Evolutionary conservation across 169 alveolate species (phyloP).

Genomic region (Sarcocystis neurona): DNA sequence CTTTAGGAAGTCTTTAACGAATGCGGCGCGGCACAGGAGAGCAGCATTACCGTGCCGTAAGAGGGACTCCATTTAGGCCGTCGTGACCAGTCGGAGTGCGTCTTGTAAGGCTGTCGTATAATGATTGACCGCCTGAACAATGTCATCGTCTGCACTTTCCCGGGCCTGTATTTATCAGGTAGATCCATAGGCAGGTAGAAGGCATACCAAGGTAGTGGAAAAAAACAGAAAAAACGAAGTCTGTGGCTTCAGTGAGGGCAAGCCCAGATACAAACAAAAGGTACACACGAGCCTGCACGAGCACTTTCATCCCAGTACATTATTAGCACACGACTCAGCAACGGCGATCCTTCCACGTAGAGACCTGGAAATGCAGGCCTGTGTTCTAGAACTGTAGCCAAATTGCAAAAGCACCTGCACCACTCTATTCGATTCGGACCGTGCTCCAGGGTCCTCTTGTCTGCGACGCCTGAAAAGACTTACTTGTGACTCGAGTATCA

Average conservation of each 20-base stretch:
- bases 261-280: too few species aligned
- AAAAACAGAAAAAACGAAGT: neutral
- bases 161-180: slow-evolving; percentile 73
- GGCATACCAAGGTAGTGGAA: neutral
- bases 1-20: too few species aligned
- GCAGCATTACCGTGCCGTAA: too few species aligned
- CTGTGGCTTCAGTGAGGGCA: neutral
- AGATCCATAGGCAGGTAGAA: neutral
- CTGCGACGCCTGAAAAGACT: too few species aligned
- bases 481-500: slow-evolving; percentile 65
- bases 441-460: too few species aligned
- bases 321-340: too few species aligned
- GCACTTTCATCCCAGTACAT: too few species aligned
- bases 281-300: too few species aligned
- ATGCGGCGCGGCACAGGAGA: too few species aligned
- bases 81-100: slow-evolving; percentile 74
- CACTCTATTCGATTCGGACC: neutral
- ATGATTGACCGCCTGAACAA: slow-evolving; percentile 88
- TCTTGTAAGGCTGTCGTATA: slow-evolving; percentile 85
- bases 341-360: neutral
- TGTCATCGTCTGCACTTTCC: slow-evolving; percentile 90
- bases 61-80: too few species aligned
- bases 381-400: neutral
- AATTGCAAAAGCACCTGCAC: neutral
- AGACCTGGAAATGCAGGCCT: neutral